A percentile compares a stretch with the other conserved stretches of the same genome.
Conservation (phyloP, 345 rosid genomes). For the Syzygium jambos region DNA sequence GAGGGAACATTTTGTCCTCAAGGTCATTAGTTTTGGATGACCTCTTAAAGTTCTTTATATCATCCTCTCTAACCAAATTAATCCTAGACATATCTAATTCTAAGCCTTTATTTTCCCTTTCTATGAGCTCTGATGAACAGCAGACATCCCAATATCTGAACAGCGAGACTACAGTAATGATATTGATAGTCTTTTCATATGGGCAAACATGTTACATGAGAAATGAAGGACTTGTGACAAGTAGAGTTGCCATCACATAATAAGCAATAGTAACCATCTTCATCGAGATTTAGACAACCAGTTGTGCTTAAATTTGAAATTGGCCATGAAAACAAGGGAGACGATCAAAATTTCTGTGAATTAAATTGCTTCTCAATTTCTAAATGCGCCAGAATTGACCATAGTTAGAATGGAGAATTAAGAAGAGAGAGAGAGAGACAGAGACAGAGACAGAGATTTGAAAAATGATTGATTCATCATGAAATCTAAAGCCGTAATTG, state of each 20-base stretch:
- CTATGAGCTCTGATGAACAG: not conserved
- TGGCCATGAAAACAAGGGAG: not conserved
- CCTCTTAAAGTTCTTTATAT: not conserved
- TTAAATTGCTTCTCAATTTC: not conserved
- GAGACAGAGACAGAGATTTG: not conserved
- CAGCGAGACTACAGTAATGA: not conserved
- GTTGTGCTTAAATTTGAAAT: too few species aligned
- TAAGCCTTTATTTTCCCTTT: not conserved
- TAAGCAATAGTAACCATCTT: not conserved
- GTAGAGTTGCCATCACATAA: not conserved
- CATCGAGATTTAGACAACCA: not conserved
- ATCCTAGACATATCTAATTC: not conserved
- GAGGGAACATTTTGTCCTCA: not conserved
- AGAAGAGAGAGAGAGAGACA: not conserved
- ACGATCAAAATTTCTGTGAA: not conserved
- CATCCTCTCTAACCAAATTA: not conserved
- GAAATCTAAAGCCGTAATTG: not conserved
- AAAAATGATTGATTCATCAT: not conserved
- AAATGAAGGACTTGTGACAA: not conserved
- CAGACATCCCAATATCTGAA: not conserved
- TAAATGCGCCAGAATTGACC: not conserved
- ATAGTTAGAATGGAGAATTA: not conserved
- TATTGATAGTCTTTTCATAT: not conserved
- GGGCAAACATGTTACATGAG: not conserved
- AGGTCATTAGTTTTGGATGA: not conserved